Evolutionary conservation across 306 rosid species (phyloP), one percentile per base, ranked within the genome.

Genomic region (Cucurbita ficifolia): DNA sequence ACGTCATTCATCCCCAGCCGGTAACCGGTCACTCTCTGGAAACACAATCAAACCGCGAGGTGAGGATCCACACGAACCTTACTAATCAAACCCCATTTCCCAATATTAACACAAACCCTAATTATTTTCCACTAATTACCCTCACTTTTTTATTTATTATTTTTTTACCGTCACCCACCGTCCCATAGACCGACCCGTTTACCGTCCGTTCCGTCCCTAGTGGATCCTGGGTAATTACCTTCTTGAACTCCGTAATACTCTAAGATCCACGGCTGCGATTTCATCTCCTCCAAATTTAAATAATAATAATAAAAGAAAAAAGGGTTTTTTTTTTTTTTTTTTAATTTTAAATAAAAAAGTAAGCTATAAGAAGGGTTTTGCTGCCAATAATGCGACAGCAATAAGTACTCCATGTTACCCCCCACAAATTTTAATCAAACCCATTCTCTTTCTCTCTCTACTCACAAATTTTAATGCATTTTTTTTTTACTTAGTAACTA

Each of bases 311-410:
- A 57, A 57, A 57, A 24, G 11, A 22, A 57, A 57, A 19, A 42
- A 43, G 7, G 17, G 4, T 5, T 12, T 45, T 18, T 19, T 10
- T 0, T 19, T 10, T n/a, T n/a, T n/a, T n/a, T n/a, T n/a, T n/a
- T n/a, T n/a, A n/a, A n/a, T n/a, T n/a, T n/a, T n/a, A n/a, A n/a
- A n/a, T n/a, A n/a, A n/a, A n/a, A 70, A 70, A 70, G 71, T 64
- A 64, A 64, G 71, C 35, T n/a, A 39, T 40, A 50, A 50, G 46
- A 51, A 51, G 9, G 59, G 57, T 49, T 49, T 64, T 64, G 59
- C 59, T 70, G 60, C 75, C 75, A 70, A 70, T 70, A 70, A 70
- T 70, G 75, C 48, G 75, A 70, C 59, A 51, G 75, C 57, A 49
- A 70, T 70, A 70, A 70, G 75, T 70, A 70, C 33, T 14, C 75